A percentile compares a stretch with the other conserved stretches of the same genome.
Evolutionary conservation across 495 filamentous ascomycete genomes (phyloP).

Genomic region (Aspergillus panamensis): DNA sequence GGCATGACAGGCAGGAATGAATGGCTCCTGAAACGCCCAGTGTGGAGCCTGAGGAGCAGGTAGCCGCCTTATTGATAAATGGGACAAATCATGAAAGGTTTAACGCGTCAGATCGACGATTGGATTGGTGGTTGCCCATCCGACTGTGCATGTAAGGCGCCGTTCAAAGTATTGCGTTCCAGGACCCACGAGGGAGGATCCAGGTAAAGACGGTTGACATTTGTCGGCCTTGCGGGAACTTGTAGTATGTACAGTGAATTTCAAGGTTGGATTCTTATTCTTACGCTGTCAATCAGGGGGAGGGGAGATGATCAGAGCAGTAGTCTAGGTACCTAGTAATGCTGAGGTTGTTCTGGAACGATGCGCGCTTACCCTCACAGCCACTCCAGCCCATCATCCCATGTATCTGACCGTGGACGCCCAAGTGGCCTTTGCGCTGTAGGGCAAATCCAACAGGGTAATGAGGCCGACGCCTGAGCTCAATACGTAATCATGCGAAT

Average conservation of each 20-base stretch:
- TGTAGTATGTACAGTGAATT: too few species aligned
- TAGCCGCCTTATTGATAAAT: conserved; percentile 6
- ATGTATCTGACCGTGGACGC: conserved; percentile 3
- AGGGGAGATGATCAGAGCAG: not conserved
- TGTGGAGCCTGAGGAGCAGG: conserved; percentile 9
- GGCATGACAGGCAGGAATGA: conserved; percentile 6
- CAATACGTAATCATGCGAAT: not conserved
- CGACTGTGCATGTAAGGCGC: not conserved
- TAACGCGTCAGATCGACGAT: conserved; percentile 1
- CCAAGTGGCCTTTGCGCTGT: too few species aligned
- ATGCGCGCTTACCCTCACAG: not conserved
- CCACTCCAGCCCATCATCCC: not conserved
- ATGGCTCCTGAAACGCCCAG: conserved; percentile 20
- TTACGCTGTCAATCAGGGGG: not conserved
- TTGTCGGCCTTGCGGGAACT: too few species aligned
- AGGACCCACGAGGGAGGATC: not conserved
- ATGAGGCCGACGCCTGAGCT: not conserved
- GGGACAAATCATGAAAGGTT: not conserved
- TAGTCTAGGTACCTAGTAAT: too few species aligned
- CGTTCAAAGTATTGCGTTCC: not conserved
- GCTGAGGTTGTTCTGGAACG: not conserved
- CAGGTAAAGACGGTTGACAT: not conserved
- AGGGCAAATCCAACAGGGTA: too few species aligned
- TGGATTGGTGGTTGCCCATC: not conserved
- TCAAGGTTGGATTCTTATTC: too few species aligned